phyloP scores from a whole-genome alignment of 2,329 filamentous ascomycete genomes.

The Clarireedia hainanense region DNA sequence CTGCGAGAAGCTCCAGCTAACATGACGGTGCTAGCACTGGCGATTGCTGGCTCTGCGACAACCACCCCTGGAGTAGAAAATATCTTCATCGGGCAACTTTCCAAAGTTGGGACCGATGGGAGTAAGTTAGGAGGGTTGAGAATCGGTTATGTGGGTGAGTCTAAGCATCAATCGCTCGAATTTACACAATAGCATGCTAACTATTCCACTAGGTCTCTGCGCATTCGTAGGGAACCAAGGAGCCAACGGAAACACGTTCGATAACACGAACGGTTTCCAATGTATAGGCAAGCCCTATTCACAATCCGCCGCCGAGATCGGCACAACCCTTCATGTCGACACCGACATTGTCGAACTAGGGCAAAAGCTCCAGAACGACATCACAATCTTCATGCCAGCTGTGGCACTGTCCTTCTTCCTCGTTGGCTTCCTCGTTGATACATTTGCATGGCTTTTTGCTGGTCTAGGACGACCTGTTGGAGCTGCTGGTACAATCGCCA shows the following conservation, averaged over 20 bases:
- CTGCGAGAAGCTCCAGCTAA: neutral
- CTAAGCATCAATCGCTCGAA: neutral
- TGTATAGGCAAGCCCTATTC: slow-evolving; percentile 5
- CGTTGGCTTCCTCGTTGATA: neutral
- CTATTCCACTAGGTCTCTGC: neutral
- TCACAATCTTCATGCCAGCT: slow-evolving; percentile 1
- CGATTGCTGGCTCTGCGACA: slow-evolving; percentile 4
- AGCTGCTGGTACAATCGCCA: neutral
- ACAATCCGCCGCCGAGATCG: neutral
- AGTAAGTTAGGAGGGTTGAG: neutral
- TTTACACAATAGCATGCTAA: neutral
- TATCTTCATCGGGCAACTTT: neutral
- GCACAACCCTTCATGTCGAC: neutral
- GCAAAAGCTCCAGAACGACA: slow-evolving; percentile 3
- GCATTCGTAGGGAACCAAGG: slow-evolving; percentile 4
- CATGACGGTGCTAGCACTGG: neutral
- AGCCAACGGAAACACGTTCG: slow-evolving; percentile 3
- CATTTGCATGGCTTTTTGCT: slow-evolving; percentile 2
- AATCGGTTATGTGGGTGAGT: slow-evolving; percentile 4
- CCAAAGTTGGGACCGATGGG: neutral
- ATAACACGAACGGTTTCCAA: slow-evolving; percentile 4
- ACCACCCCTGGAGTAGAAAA: slow-evolving; percentile 4
- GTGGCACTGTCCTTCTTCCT: neutral
- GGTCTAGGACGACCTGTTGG: slow-evolving; percentile 1
- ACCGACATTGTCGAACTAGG: neutral